These are phyloP conservation scores for Myxozyma udenii DNA, from an alignment of 805 yeast species.

Conservation along the genomic window DNA sequence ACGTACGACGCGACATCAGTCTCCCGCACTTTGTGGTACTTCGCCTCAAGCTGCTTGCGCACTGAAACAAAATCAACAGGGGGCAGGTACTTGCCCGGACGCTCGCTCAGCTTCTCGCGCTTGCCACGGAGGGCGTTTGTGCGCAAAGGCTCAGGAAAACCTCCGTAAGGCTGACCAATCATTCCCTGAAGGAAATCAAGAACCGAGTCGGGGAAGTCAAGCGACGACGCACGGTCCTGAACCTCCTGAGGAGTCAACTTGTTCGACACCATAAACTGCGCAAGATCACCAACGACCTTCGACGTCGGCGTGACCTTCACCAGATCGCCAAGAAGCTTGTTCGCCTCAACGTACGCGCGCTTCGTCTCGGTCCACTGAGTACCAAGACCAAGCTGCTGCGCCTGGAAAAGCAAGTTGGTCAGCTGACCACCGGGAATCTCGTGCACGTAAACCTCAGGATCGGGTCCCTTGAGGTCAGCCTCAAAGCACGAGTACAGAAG, in stretches of 20 bases:
- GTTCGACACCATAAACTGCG: conserved; percentile 99
- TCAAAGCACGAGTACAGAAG: conserved; percentile 93
- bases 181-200: conserved; percentile 98
- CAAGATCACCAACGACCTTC: conserved; percentile 99
- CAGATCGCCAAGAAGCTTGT: conserved; percentile 86
- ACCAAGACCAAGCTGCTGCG: conserved; percentile 97
- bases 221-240: conserved; percentile 74
- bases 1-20: conserved; percentile 90
- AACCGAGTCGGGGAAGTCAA: conserved; percentile 98
- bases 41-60: conserved; percentile 65
- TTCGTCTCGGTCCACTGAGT: conserved; percentile 95
- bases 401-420: conserved; percentile 97
- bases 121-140: conserved; percentile 84
- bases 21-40: conserved; percentile 69
- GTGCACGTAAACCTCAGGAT: conserved; percentile 97
- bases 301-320: conserved; percentile 99
- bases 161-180: conserved; percentile 99
- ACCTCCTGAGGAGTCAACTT: conserved; percentile 84
- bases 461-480: conserved; percentile 98
- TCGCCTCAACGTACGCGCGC: conserved; percentile 89
- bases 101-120: conserved; percentile 79
- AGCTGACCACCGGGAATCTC: conserved; percentile 99
- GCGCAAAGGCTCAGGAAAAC: conserved; percentile 99
- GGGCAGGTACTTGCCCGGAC: conserved; percentile 89
- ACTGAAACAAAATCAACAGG: conserved; percentile 77